Evolutionary conservation across 2,329 filamentous ascomycete genomes (phyloP).

Genomic region (Penicillium sumatraense): DNA sequence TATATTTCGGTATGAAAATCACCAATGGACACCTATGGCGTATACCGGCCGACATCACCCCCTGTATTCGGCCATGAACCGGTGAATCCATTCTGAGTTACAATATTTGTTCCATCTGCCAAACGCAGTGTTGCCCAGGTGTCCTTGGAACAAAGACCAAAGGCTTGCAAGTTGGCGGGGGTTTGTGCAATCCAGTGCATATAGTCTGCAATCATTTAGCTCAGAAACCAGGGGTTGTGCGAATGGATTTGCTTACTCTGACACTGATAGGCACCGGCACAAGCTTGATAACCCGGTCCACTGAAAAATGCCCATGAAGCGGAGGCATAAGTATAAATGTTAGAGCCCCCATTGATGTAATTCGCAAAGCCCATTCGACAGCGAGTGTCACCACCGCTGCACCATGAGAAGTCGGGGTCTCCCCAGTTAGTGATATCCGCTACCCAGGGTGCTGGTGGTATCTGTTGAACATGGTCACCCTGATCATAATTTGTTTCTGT

Average conservation of each 20-base stretch:
- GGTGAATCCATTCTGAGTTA: neutral
- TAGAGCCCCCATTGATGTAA: neutral
- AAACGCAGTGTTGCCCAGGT: neutral
- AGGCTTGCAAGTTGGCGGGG: neutral
- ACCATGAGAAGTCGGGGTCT: neutral
- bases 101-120: neutral
- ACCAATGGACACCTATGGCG: neutral
- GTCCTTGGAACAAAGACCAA: neutral
- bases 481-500: neutral
- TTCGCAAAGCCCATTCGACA: neutral
- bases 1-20: too few relatives aligned
- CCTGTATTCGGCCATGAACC: neutral
- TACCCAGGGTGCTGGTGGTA: neutral
- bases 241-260: neutral
- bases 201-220: neutral
- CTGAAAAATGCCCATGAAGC: neutral
- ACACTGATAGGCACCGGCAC: neutral
- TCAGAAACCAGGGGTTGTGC: neutral
- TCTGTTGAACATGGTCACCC: constrained; percentile 46
- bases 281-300: neutral
- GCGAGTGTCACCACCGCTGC: neutral
- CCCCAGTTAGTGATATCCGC: neutral
- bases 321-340: neutral
- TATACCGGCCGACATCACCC: neutral
- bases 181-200: neutral